phyloP scores from a whole-genome alignment of 805 yeast species.

The Pichia gijzeniarum region DNA sequence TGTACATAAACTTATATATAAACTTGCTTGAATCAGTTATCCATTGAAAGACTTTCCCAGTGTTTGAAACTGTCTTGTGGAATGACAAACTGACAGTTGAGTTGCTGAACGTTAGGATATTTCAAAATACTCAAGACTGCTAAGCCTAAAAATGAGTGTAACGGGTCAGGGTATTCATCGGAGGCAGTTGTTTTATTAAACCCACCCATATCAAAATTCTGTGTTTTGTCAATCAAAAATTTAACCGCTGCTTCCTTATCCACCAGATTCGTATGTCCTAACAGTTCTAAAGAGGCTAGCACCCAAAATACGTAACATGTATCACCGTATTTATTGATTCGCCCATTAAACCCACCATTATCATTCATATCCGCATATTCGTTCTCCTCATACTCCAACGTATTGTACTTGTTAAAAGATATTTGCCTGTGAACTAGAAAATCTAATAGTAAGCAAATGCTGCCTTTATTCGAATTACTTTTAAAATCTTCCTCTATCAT shows the following conservation, averaged over 20 bases:
- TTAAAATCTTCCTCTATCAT: conserved; percentile 28
- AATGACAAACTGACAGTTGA: conserved; percentile 23
- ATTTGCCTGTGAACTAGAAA: conserved; percentile 69
- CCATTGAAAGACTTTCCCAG: conserved; percentile 14
- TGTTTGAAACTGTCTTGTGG: conserved; percentile 15
- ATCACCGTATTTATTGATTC: conserved; percentile 79
- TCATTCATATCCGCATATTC: conserved; percentile 40
- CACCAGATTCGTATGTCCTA: conserved; percentile 30
- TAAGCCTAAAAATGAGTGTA: conserved; percentile 58
- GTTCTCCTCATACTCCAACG: conserved; percentile 21
- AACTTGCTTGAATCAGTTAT: not conserved
- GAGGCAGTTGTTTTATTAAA: conserved; percentile 56
- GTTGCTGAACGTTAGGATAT: conserved; percentile 5
- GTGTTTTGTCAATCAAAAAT: conserved; percentile 51
- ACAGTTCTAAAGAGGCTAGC: conserved; percentile 46
- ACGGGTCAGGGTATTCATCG: conserved; percentile 57
- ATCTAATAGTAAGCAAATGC: conserved; percentile 31
- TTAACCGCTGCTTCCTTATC: conserved; percentile 31
- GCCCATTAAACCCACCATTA: conserved; percentile 78
- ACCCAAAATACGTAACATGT: conserved; percentile 90
- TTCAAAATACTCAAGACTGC: conserved; percentile 42
- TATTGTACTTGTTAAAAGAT: conserved; percentile 29
- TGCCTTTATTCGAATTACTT: conserved; percentile 17
- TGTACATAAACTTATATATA: not conserved
- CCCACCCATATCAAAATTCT: conserved; percentile 65